These are phyloP conservation scores for Annulohypoxylon nitens DNA, from an alignment of 495 filamentous ascomycete species.

Conservation along the genomic window DNA sequence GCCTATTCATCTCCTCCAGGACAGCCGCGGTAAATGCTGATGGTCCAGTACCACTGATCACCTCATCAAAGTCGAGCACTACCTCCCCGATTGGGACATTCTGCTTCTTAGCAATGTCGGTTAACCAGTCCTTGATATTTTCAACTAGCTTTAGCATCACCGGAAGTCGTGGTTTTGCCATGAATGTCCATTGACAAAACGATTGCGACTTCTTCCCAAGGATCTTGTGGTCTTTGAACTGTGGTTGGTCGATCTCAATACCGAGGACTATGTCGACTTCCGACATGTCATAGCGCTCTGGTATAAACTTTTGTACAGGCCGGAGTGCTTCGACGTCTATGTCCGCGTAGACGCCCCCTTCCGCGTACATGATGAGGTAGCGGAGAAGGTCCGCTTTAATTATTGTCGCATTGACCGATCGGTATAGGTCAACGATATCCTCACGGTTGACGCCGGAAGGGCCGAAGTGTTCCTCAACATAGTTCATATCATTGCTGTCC, in stretches of 20 bases:
- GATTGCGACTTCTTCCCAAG: slow-evolving; percentile 71
- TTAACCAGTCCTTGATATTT: slow-evolving; percentile 71
- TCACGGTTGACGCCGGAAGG: slow-evolving; percentile 68
- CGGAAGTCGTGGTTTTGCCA: slow-evolving; percentile 70
- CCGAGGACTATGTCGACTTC: slow-evolving; percentile 73
- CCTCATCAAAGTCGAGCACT: slow-evolving; percentile 74
- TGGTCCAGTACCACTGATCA: slow-evolving; percentile 75
- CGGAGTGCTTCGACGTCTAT: slow-evolving; percentile 69
- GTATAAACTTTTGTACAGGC: slow-evolving; percentile 65
- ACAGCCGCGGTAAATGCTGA: slow-evolving; percentile 74
- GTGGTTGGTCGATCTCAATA: slow-evolving; percentile 74
- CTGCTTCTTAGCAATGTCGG: slow-evolving; percentile 66
- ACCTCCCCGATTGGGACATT: slow-evolving; percentile 65
- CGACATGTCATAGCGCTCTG: slow-evolving; percentile 57
- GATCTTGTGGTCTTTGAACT: slow-evolving; percentile 70
- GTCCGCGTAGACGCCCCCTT: slow-evolving; percentile 71
- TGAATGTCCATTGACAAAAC: slow-evolving; percentile 79
- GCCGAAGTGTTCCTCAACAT: slow-evolving; percentile 71
- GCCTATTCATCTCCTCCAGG: slow-evolving; percentile 68
- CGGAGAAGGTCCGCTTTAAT: slow-evolving; percentile 72
- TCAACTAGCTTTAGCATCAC: slow-evolving; percentile 73
- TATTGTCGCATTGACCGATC: slow-evolving; percentile 67
- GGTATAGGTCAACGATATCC: slow-evolving; percentile 71
- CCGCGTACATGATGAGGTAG: slow-evolving; percentile 68
- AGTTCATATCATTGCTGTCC: slow-evolving; percentile 70